A percentile compares a stretch with the other conserved stretches of the same genome.
Conservation (phyloP, 1,139 yeast species). For the Geotrichum cucujoidarum region DNA sequence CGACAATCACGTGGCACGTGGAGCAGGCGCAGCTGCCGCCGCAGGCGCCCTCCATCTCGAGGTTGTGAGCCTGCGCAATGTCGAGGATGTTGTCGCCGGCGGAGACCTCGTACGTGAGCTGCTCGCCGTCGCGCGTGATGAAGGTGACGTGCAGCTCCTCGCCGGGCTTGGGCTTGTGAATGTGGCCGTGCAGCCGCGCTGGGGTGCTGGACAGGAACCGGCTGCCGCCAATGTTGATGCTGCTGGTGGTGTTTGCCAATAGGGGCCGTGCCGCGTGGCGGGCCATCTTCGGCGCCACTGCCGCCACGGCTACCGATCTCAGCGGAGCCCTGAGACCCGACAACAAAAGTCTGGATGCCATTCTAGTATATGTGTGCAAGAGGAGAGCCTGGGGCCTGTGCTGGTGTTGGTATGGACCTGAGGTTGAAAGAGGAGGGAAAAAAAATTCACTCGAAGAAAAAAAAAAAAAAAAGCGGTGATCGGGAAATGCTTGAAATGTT, state of each 20-base stretch:
- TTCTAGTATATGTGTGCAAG: neutral
- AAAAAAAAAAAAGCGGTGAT: neutral
- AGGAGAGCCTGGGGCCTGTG: neutral
- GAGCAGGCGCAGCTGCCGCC: constrained; percentile 99
- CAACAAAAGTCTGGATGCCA: neutral
- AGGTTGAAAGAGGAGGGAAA: neutral
- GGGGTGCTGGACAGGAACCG: neutral
- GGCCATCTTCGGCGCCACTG: neutral
- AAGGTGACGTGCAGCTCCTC: constrained; percentile 88
- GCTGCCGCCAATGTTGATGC: too few relatives aligned
- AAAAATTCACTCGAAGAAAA: neutral
- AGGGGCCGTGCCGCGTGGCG: neutral
- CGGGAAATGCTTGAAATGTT: neutral
- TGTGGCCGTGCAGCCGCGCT: constrained; percentile 60
- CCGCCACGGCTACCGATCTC: neutral
- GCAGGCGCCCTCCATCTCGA: constrained; percentile 98
- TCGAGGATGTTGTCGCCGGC: constrained; percentile 90
- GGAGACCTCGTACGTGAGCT: constrained; percentile 74
- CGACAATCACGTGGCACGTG: constrained; percentile 93
- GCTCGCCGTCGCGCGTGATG: constrained; percentile 87
- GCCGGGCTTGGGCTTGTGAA: constrained; percentile 87
- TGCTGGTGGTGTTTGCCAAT: too few relatives aligned
- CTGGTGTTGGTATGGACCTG: neutral
- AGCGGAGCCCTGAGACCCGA: neutral
- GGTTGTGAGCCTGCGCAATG: constrained; percentile 87